A percentile compares a stretch with the other conserved stretches of the same genome.
phyloP scores from a whole-genome alignment of 805 yeast species.

The Pichia occidentalis region DNA sequence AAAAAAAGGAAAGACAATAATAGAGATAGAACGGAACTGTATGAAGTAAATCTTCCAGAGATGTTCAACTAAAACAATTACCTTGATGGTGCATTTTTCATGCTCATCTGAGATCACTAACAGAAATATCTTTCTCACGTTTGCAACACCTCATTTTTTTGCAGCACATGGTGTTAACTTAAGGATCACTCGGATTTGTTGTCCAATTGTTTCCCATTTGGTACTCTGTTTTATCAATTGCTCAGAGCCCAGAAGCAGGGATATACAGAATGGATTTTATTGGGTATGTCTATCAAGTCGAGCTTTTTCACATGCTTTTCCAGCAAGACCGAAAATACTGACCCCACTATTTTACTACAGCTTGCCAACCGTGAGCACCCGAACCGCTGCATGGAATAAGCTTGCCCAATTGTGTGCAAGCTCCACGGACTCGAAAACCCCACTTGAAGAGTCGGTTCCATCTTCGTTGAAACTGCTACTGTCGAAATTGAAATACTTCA shows the following conservation, averaged over 20 bases:
- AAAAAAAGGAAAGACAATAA: too few relatives aligned
- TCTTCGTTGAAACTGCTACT: conserved; percentile 14
- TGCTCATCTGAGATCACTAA: too few relatives aligned
- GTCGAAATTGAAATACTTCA: conserved; percentile 2
- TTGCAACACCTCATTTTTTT: too few relatives aligned
- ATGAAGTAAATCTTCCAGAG: too few relatives aligned
- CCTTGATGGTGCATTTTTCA: too few relatives aligned
- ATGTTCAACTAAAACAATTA: too few relatives aligned
- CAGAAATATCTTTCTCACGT: not conserved
- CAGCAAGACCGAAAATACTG: not conserved
- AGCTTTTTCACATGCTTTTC: not conserved
- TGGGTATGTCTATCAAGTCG: conserved; percentile 16
- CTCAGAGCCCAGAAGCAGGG: too few relatives aligned
- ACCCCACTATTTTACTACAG: conserved; percentile 21
- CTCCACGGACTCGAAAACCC: conserved; percentile 15
- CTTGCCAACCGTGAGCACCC: conserved; percentile 31
- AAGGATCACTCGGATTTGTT: too few relatives aligned
- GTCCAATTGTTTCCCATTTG: too few relatives aligned
- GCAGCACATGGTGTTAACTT: too few relatives aligned
- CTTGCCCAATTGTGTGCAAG: conserved; percentile 31
- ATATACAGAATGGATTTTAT: conserved; percentile 16
- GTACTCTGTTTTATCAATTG: too few relatives aligned
- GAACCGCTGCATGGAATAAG: conserved; percentile 33
- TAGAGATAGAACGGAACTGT: too few relatives aligned
- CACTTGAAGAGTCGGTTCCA: conserved; percentile 22